Conservation (phyloP, 768 basidiomycete species). For the Solioccasus polychromus region DNA sequence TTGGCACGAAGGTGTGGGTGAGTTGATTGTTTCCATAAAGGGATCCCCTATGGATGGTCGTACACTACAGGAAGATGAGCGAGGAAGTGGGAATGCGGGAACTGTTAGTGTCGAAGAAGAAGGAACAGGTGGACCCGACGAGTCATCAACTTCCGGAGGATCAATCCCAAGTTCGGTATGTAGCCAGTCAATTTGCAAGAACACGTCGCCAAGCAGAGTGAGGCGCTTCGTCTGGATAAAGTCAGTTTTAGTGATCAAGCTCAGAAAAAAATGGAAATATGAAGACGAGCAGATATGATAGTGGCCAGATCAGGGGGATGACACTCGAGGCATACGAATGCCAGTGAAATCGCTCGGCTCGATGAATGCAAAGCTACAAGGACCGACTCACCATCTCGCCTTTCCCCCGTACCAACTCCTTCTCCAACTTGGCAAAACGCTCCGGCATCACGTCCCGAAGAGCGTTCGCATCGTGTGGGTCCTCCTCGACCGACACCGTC, state of each 20-base stretch:
- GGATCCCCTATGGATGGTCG: constrained; percentile 22
- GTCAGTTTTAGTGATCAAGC: not conserved
- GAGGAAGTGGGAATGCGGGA: constrained; percentile 37
- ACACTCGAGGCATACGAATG: not conserved
- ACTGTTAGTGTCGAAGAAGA: constrained; percentile 40
- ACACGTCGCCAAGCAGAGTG: constrained; percentile 55
- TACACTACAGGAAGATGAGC: constrained; percentile 39
- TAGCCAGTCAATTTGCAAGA: constrained; percentile 80
- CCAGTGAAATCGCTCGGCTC: not conserved
- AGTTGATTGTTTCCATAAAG: constrained; percentile 28
- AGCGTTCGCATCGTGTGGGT: constrained; percentile 34
- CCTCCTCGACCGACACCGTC: constrained; percentile 41
- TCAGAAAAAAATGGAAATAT: not conserved
- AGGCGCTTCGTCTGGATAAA: constrained; percentile 61
- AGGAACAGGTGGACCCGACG: constrained; percentile 25
- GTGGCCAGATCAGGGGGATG: too few species aligned
- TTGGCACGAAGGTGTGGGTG: constrained; percentile 50
- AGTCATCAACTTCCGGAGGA: constrained; percentile 54
- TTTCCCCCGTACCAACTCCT: constrained; percentile 81
- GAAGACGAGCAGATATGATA: not conserved
- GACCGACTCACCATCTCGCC: constrained; percentile 71
- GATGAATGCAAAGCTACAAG: not conserved
- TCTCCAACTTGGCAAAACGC: constrained; percentile 75
- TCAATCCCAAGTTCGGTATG: constrained; percentile 77
- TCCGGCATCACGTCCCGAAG: constrained; percentile 77